Percentiles rank a stretch among this genome's conserved stretches.
Evolutionary conservation across 2,329 filamentous ascomycete genomes (phyloP).

Genomic region (Alternaria gaisen): DNA sequence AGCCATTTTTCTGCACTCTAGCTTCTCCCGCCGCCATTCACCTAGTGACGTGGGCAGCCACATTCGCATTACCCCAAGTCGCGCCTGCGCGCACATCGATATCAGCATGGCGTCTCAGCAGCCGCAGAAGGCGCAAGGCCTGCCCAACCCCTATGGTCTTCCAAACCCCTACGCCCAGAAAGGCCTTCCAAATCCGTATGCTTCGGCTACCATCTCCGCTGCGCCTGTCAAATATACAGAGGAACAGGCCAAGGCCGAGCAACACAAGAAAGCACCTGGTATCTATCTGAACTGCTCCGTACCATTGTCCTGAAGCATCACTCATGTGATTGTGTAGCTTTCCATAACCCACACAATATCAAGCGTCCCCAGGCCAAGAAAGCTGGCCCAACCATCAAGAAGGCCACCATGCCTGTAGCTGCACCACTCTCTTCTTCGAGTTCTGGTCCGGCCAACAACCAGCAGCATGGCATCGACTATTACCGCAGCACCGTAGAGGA

Average conservation of each 20-base stretch:
- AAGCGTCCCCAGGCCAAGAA: constrained; percentile 46
- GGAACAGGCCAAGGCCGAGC: constrained; percentile 44
- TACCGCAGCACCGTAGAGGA: constrained; percentile 88
- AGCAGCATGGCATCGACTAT: constrained; percentile 39
- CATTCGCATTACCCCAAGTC: constrained; percentile 12
- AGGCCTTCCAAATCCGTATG: constrained; percentile 42
- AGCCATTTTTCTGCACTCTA: not conserved
- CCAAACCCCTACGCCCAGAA: constrained; percentile 40
- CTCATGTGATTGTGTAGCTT: constrained; percentile 43
- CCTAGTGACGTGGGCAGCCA: not conserved
- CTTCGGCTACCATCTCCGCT: constrained; percentile 37
- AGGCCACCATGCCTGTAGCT: constrained; percentile 32
- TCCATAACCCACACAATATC: constrained; percentile 46
- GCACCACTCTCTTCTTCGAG: constrained; percentile 27
- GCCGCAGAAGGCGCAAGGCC: constrained; percentile 33
- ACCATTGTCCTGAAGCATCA: constrained; percentile 31
- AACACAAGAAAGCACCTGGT: constrained; percentile 46
- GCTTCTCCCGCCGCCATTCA: not conserved
- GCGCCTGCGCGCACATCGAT: constrained; percentile 15
- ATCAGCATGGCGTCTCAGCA: constrained; percentile 37
- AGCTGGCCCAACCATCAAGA: constrained; percentile 31
- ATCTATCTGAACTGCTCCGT: constrained; percentile 37
- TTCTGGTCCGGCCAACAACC: constrained; percentile 21
- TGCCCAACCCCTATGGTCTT: constrained; percentile 41
- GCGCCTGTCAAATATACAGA: constrained; percentile 40